Evolutionary conservation across 768 basidiomycete genomes (phyloP).

Genomic region (Boletus tomentosulus): DNA sequence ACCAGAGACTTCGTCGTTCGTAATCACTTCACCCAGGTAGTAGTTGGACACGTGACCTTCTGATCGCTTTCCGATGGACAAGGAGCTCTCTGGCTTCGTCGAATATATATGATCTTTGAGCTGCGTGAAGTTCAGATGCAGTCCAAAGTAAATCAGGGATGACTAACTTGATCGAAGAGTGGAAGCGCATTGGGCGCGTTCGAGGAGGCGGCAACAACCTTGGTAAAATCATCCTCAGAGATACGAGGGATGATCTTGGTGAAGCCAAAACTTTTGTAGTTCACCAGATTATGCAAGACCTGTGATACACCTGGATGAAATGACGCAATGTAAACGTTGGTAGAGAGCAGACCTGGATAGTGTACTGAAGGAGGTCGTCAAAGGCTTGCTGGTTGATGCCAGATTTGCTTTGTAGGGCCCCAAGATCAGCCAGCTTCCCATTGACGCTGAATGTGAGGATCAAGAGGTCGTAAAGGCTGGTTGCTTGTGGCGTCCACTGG

Average conservation of each 20-base stretch:
- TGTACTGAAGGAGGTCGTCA: slow-evolving; percentile 67
- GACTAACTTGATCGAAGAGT: slow-evolving; percentile 60
- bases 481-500: slow-evolving; percentile 76
- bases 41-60: slow-evolving; percentile 82
- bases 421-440: slow-evolving; percentile 55
- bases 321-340: not conserved
- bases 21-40: slow-evolving; percentile 69
- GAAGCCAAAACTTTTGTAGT: slow-evolving; percentile 80
- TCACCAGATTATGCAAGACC: slow-evolving; percentile 46
- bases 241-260: slow-evolving; percentile 83
- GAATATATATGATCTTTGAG: slow-evolving; percentile 75
- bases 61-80: slow-evolving; percentile 76
- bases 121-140: slow-evolving; percentile 32
- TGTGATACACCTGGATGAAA: slow-evolving; percentile 2
- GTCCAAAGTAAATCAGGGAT: not conserved
- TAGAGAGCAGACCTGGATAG: slow-evolving; percentile 52
- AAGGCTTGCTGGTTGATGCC: slow-evolving; percentile 59
- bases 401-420: slow-evolving; percentile 47
- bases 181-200: slow-evolving; percentile 51
- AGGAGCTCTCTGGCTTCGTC: slow-evolving; percentile 53
- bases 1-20: slow-evolving; percentile 73
- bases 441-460: slow-evolving; percentile 63
- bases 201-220: slow-evolving; percentile 56
- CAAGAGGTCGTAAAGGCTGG: slow-evolving; percentile 65
- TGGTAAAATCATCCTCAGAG: slow-evolving; percentile 54